Evolutionary conservation across 1,284 basidiomycete genomes (phyloP), one percentile per base, ranked within the genome.

Genomic region (Vanrija sp.): DNA sequence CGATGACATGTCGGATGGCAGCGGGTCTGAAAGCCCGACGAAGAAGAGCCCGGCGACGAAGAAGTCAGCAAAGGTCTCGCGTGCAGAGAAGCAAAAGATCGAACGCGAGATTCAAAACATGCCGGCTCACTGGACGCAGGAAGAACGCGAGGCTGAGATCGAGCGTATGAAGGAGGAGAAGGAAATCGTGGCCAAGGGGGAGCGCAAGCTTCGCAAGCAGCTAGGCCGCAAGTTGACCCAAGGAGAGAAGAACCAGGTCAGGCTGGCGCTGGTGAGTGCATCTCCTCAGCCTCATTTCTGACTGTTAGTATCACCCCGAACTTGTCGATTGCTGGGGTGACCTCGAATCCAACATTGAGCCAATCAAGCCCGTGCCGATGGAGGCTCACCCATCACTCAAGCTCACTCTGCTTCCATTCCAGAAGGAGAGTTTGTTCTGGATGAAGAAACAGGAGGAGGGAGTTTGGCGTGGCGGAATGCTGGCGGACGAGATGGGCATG

Each of bases 351-450:
- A 83, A 78, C 18, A 81, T 89, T 49, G 80, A 83, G 9, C 78
- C 87, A 43, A 79, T 86, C 55, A 78, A 81, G 46, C 91, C 93
- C 1, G 78, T 83, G 57, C 83, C 84, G 65, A 89, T 86, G 48
- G 82, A 83, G 45, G 93, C 95, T 60, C 94, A 96, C 4, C 77
- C 78, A 1, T 86, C 86, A 9, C 79, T 98, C 58, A 93, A 91
- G 72, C 76, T 82, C 55, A 57, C 76, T 45, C 72, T 85, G 1
- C 70, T 85, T n/a, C 83, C 83, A 0, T 85, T 85, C 77, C 95
- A 98, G 75, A 85, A 85, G 59, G 96, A 98, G 78, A 92, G 91
- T 73, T 79, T 99, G 55, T 85, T 83, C 71, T 99, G 96, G 96
- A 94, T 99, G 89, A 85, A 86, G 61, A 83, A 91, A 68, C 96